A percentile compares a stretch with the other conserved stretches of the same genome.
Conservation (phyloP, 1,284 basidiomycete species). For the Ceratorhiza oryzae-sativae region DNA sequence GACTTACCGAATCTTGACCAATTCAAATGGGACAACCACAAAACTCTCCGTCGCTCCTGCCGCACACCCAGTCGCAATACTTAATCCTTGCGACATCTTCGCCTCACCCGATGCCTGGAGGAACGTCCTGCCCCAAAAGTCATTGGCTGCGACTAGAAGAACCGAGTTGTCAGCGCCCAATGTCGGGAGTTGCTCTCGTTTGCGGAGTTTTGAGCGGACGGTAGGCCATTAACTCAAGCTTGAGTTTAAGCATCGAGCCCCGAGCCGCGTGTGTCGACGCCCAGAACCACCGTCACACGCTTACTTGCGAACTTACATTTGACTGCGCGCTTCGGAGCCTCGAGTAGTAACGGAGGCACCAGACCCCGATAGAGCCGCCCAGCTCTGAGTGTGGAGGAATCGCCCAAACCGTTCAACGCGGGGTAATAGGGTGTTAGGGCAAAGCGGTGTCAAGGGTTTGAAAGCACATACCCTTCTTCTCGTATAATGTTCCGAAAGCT, state of each 20-base stretch:
- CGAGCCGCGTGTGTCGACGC: slow-evolving; percentile 46
- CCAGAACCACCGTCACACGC: slow-evolving; percentile 44
- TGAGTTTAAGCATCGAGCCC: slow-evolving; percentile 3
- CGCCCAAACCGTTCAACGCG: background rate
- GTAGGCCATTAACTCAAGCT: background rate
- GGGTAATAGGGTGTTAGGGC: slow-evolving; percentile 43
- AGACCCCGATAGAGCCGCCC: slow-evolving; percentile 93
- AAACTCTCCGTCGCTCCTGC: slow-evolving; percentile 97
- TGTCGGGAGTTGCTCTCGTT: background rate
- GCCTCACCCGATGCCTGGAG: slow-evolving; percentile 66
- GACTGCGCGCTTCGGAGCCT: slow-evolving; percentile 97
- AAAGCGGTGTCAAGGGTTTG: background rate
- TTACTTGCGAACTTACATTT: slow-evolving; percentile 74
- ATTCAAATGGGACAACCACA: slow-evolving; percentile 93
- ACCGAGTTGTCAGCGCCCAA: background rate
- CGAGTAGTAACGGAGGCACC: slow-evolving; percentile 90
- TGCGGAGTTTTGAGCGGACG: slow-evolving; percentile 15
- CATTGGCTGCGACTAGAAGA: slow-evolving; percentile 68
- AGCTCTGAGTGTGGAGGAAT: slow-evolving; percentile 56
- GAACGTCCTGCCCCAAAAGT: slow-evolving; percentile 91
- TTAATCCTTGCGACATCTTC: slow-evolving; percentile 88
- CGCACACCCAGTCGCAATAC: slow-evolving; percentile 88
- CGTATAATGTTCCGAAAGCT: slow-evolving; percentile 78
- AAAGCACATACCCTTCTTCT: slow-evolving; percentile 76
- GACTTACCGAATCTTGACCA: slow-evolving; percentile 89